Percentiles rank a stretch among this genome's conserved stretches.
These are phyloP conservation scores for Saraca asoca DNA, from an alignment of 331 rosid species.

Conservation along the genomic window DNA sequence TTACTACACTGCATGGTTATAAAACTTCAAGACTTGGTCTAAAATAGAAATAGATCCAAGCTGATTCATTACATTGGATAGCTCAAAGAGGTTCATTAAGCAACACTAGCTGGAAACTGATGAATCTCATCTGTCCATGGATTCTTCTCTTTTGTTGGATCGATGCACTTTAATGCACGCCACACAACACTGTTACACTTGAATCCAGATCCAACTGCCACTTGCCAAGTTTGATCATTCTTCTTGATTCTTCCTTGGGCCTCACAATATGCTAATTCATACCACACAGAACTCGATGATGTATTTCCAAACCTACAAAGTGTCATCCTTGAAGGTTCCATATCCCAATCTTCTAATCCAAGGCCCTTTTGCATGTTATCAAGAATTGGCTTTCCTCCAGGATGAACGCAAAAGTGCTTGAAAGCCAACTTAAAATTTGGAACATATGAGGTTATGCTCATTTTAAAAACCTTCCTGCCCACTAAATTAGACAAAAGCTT, in stretches of 20 bases:
- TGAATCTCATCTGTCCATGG: constrained; percentile 1
- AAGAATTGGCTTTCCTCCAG: not conserved
- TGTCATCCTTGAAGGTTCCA: constrained; percentile 1
- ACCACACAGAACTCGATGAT: not conserved
- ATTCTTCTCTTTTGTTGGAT: not conserved
- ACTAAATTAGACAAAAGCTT: not conserved
- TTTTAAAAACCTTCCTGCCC: not conserved
- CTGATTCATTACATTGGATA: too few species aligned
- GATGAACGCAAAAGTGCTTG: not conserved
- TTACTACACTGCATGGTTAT: too few species aligned
- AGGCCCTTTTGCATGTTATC: not conserved
- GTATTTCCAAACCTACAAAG: not conserved
- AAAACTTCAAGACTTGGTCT: too few species aligned
- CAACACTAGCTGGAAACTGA: not conserved
- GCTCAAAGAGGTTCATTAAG: too few species aligned
- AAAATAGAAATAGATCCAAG: too few species aligned
- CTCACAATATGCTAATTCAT: not conserved
- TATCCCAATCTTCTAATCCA: not conserved
- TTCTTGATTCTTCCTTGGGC: not conserved
- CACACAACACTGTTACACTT: not conserved
- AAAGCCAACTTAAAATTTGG: not conserved
- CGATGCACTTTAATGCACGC: not conserved
- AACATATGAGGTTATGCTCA: not conserved
- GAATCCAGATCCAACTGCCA: not conserved
- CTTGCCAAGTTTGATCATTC: not conserved